Percentiles rank a stretch among this genome's conserved stretches.
These are phyloP conservation scores for Vigna nakashimae DNA, from an alignment of 306 rosid species.

Conservation along the genomic window DNA sequence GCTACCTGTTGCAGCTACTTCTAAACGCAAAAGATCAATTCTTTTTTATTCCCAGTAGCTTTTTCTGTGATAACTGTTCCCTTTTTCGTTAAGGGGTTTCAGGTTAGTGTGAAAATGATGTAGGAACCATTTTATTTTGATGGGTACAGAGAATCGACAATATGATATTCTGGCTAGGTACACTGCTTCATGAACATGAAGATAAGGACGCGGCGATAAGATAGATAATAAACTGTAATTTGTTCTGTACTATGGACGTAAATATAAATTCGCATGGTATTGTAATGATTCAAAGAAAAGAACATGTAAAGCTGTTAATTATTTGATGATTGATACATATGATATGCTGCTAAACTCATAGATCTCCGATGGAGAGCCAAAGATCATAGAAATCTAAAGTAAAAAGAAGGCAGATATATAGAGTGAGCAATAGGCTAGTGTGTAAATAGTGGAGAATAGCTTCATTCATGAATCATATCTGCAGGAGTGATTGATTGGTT, in stretches of 20 bases:
- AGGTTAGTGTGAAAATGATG: slow-evolving; percentile 37
- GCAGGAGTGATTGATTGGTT: slow-evolving; percentile 53
- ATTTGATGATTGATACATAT: slow-evolving; percentile 36
- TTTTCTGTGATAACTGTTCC: not conserved
- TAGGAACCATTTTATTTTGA: slow-evolving; percentile 45
- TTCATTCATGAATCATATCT: slow-evolving; percentile 56
- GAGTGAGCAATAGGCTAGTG: not conserved
- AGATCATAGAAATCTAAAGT: slow-evolving; percentile 41
- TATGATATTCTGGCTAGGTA: slow-evolving; percentile 53
- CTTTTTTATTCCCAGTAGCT: slow-evolving; percentile 31
- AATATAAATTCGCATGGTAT: slow-evolving; percentile 14
- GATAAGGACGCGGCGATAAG: slow-evolving; percentile 70
- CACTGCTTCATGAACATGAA: slow-evolving; percentile 44
- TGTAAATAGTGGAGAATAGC: slow-evolving; percentile 37
- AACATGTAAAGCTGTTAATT: slow-evolving; percentile 50
- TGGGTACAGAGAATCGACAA: slow-evolving; percentile 18
- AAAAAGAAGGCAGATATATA: slow-evolving; percentile 40
- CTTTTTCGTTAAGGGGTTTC: slow-evolving; percentile 10
- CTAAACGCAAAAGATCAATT: slow-evolving; percentile 17
- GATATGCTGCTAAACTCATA: slow-evolving; percentile 32
- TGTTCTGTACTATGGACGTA: slow-evolving; percentile 36
- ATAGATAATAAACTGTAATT: slow-evolving; percentile 16
- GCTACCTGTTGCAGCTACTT: not conserved
- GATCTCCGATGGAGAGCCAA: slow-evolving; percentile 42
- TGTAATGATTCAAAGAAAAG: slow-evolving; percentile 25